phyloP scores from a whole-genome alignment of 768 basidiomycete genomes.

The Russula abietina region DNA sequence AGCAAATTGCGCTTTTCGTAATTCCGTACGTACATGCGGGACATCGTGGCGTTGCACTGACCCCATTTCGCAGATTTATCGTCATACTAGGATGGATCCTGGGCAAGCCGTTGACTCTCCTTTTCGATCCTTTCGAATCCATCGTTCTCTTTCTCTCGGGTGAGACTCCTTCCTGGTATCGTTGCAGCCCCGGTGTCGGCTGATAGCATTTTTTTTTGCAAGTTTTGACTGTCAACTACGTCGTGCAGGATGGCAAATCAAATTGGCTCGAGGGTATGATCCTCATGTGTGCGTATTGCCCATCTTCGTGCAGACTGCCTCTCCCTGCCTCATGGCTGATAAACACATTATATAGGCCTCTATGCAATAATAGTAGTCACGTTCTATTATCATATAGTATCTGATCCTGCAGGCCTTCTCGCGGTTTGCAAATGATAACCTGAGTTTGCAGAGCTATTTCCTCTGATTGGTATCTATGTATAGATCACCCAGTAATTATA shows the following conservation, averaged over 20 bases:
- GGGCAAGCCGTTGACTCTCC: slow-evolving; percentile 69
- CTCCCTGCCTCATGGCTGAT: slow-evolving; percentile 5
- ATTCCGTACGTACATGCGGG: slow-evolving; percentile 58
- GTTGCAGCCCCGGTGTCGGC: background rate
- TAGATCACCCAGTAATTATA: background rate
- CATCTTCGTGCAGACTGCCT: background rate
- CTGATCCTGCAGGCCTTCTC: slow-evolving; percentile 19
- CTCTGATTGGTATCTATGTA: background rate
- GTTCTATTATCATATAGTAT: slow-evolving; percentile 55
- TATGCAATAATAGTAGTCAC: slow-evolving; percentile 67
- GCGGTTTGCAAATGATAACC: slow-evolving; percentile 2
- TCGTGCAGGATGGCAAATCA: slow-evolving; percentile 75
- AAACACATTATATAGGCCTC: slow-evolving; percentile 39
- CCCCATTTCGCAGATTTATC: slow-evolving; percentile 48
- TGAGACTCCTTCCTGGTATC: slow-evolving; percentile 24
- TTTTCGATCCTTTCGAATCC: slow-evolving; percentile 40
- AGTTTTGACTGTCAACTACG: slow-evolving; percentile 80
- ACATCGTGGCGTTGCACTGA: background rate
- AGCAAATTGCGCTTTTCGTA: slow-evolving; percentile 84
- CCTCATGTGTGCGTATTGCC: slow-evolving; percentile 50
- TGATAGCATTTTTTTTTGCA: background rate
- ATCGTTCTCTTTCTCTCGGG: slow-evolving; percentile 44
- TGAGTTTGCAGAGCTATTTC: background rate
- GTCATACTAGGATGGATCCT: slow-evolving; percentile 75
- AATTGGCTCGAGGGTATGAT: slow-evolving; percentile 84